These are phyloP conservation scores for Boletus barrowsii DNA, from an alignment of 768 basidiomycete species.

Conservation along the genomic window DNA sequence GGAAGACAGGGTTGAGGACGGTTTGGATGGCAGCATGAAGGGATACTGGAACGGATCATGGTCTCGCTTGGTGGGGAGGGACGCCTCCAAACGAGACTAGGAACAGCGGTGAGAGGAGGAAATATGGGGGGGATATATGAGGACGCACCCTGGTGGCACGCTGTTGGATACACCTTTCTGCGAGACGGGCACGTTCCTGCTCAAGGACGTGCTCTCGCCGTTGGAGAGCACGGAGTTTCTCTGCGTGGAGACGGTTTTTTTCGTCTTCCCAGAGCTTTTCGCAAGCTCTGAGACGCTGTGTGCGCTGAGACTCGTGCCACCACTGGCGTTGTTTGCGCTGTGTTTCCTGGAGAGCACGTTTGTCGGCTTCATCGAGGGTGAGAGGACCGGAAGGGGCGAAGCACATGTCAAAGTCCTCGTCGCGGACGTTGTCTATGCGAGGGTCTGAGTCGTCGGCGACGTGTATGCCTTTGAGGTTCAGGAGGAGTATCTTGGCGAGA, in stretches of 20 bases:
- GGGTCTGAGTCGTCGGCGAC: conserved; percentile 59
- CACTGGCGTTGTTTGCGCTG: conserved; percentile 35
- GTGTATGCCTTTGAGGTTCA: conserved; percentile 59
- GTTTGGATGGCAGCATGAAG: conserved; percentile 28
- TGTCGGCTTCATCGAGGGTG: conserved; percentile 40
- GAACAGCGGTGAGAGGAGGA: conserved; percentile 1
- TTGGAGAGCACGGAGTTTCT: conserved; percentile 34
- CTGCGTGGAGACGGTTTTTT: conserved; percentile 41
- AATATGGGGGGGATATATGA: not conserved
- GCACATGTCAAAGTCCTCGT: conserved; percentile 42
- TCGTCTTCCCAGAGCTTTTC: conserved; percentile 49
- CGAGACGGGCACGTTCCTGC: conserved; percentile 26
- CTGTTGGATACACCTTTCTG: conserved; percentile 7
- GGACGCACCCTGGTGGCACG: conserved; percentile 24
- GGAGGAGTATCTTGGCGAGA: conserved; percentile 60
- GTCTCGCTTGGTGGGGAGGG: conserved; percentile 12
- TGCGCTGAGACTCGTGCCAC: conserved; percentile 32
- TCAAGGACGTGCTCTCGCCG: conserved; percentile 31
- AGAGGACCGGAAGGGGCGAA: conserved; percentile 40
- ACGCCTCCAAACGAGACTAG: conserved; percentile 17
- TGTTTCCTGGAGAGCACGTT: conserved; percentile 37
- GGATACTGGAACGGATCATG: conserved; percentile 33
- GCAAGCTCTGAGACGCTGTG: conserved; percentile 42
- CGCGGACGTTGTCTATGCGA: conserved; percentile 56
- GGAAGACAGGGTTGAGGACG: conserved; percentile 12